Evolutionary conservation across 2,329 filamentous ascomycete species (phyloP), one percentile per base, ranked within the genome.

Genomic region (Colletotrichum cereale): DNA sequence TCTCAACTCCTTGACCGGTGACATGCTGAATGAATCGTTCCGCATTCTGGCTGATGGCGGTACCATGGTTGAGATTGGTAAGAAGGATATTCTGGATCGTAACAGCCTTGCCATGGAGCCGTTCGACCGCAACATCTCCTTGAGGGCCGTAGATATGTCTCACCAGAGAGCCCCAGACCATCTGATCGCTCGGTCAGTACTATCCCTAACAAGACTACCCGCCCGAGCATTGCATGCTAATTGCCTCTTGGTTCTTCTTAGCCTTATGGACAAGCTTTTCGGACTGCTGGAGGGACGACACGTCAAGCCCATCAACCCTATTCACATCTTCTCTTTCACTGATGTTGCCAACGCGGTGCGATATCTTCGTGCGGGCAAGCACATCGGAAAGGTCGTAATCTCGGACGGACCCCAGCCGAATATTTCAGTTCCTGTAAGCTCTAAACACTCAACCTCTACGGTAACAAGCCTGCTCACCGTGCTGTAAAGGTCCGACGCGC

Each of bases 361-460:
- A 0, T 79, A 80, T 55, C 81, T 87, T 80, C 82, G 86, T 62
- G 76, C 76, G 2, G 84, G 84, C 0, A 77, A 75, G 47, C 84
- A 86, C 72, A 82, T 83, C 42, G 85, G 84, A 0, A 86, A 86
- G 65, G 81, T 86, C 21, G 79, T 86, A 16, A 18, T 70, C 21
- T 57, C 67, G 0, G 61, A 50, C 21, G n/a, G 36, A 0, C 36
- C 48, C 21, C 36, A 56, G 26, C 0, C 24, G 24, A 36, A 24
- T 40, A 36, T 53, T 21, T 31, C n/a, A 1, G 44, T 38, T 1
- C 36, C 48, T 0, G 66, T 68, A 56, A 0, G 66, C 11, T 68
- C 18, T 11, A 31, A 1, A 47, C 24, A 29, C n/a, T 14, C 40
- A 12, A n/a, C 29, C 29, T 24, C 52, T 31, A 29, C 5, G n/a